Evolutionary conservation across 2,329 filamentous ascomycete species (phyloP).

Genomic region (Epichloe hybrida): DNA sequence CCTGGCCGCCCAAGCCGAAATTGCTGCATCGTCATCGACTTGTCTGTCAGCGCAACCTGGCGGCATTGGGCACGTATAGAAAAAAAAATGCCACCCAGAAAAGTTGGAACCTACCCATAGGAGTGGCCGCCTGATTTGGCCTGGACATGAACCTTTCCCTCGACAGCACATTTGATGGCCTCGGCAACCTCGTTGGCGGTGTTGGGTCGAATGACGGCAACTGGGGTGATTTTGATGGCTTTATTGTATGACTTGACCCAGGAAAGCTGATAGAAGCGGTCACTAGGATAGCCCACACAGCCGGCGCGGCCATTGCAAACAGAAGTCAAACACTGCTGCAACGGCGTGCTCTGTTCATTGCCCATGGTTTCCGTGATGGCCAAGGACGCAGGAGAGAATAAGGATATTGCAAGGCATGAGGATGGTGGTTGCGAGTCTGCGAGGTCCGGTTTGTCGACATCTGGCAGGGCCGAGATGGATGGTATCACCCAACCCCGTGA

Average conservation of each 20-base stretch:
- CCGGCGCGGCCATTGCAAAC: conserved; percentile 30
- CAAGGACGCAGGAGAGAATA: neutral
- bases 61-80: too few relatives aligned
- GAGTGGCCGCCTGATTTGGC: conserved; percentile 52
- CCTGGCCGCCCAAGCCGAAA: conserved; percentile 33
- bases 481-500: neutral
- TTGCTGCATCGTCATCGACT: conserved; percentile 16
- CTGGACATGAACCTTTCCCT: conserved; percentile 39
- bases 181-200: conserved; percentile 39
- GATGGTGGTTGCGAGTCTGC: neutral
- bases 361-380: conserved; percentile 23
- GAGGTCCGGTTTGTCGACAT: neutral
- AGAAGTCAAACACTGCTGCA: conserved; percentile 31
- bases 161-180: conserved; percentile 42
- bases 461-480: neutral
- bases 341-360: conserved; percentile 24
- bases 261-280: conserved; percentile 28
- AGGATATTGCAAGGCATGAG: neutral
- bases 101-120: conserved; percentile 32
- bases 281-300: conserved; percentile 33
- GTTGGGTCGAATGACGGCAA: conserved; percentile 41
- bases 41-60: too few relatives aligned
- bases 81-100: too few relatives aligned
- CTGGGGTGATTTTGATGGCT: conserved; percentile 34
- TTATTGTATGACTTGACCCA: conserved; percentile 44